These are phyloP conservation scores for Saturnispora quitensis DNA, from an alignment of 805 yeast genomes.

Conservation along the genomic window DNA sequence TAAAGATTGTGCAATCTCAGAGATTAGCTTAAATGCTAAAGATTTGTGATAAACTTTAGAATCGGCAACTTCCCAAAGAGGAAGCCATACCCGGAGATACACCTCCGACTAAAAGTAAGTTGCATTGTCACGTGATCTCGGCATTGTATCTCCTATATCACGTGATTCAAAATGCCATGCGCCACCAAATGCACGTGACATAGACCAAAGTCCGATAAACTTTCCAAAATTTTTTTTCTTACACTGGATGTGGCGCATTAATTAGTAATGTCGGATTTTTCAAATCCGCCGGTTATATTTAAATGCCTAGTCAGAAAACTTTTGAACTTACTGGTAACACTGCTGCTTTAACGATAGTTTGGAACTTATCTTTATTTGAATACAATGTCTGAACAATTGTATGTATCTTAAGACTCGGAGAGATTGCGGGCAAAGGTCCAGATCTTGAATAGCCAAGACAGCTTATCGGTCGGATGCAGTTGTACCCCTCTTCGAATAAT, in stretches of 20 bases:
- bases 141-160: background rate
- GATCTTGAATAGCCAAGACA: background rate
- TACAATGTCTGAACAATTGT: slow-evolving; percentile 1
- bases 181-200: background rate
- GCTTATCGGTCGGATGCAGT: background rate
- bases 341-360: background rate
- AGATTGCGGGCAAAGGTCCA: background rate
- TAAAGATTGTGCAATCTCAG: background rate
- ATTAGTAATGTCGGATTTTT: background rate
- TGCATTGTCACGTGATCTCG: background rate
- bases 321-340: background rate
- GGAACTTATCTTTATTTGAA: background rate
- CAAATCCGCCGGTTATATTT: background rate
- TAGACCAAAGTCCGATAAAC: background rate
- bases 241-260: background rate
- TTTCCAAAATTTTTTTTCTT: no score
- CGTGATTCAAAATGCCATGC: background rate
- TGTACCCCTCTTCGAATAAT: background rate
- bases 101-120: background rate
- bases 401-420: background rate
- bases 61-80: background rate
- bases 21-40: background rate
- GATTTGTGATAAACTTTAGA: no score
- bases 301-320: background rate
- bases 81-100: background rate